Percentiles rank a stretch among this genome's conserved stretches.
phyloP scores from a whole-genome alignment of 176 grass and related monocot species.

The Urochloa ruziziensis region DNA sequence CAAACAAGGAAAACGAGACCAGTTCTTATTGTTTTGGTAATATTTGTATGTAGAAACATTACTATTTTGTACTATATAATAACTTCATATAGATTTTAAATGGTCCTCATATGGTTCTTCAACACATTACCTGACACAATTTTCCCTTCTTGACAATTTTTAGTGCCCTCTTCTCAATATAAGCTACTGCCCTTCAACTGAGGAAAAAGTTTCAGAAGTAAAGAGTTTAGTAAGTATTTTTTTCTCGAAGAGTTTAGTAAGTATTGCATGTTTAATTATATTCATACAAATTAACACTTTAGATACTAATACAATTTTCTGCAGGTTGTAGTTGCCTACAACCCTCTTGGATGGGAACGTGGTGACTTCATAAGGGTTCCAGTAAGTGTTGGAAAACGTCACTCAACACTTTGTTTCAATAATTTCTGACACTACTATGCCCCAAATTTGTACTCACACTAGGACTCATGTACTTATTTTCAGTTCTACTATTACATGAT shows the following conservation, averaged over 20 bases:
- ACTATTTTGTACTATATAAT: conserved; percentile 10
- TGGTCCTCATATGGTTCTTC: not conserved
- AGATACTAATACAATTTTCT: conserved; percentile 17
- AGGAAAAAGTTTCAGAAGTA: conserved; percentile 51
- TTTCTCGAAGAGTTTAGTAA: no score
- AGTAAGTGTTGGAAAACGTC: conserved; percentile 45
- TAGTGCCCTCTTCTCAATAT: conserved; percentile 95
- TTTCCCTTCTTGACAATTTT: conserved; percentile 13
- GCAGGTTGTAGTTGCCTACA: conserved; percentile 69
- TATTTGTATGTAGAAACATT: conserved; percentile 13
- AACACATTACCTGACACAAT: not conserved
- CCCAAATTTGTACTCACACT: not conserved
- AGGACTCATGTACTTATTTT: not conserved
- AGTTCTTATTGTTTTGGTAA: not conserved
- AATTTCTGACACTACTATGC: not conserved
- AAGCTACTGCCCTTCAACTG: conserved; percentile 95
- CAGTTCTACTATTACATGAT: not conserved
- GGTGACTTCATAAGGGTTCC: conserved; percentile 68
- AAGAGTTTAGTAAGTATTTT: no score
- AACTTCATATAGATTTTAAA: not conserved
- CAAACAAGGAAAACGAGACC: not conserved
- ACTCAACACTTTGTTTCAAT: not conserved
- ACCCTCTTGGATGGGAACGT: conserved; percentile 72
- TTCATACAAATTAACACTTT: not conserved
- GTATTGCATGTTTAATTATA: conserved; percentile 22